A percentile compares a stretch with the other conserved stretches of the same genome.
Conservation (phyloP, 257 asterid species). For the Perilla frutescens region DNA sequence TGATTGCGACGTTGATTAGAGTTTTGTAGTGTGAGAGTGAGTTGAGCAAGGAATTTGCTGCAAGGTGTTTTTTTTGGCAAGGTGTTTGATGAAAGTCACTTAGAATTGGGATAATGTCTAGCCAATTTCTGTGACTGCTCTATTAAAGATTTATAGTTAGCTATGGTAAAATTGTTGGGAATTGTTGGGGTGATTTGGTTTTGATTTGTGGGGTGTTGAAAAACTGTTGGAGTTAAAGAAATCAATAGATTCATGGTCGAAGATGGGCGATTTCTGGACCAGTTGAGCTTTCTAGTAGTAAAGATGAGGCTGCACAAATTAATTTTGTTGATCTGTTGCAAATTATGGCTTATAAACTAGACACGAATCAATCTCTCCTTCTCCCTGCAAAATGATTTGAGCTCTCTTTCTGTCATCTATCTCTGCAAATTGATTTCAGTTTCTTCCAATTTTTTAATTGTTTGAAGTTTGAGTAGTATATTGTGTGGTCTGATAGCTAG, state of each 20-base stretch:
- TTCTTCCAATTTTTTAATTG: too few species aligned
- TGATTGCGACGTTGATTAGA: constrained; percentile 68
- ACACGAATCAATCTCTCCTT: constrained; percentile 67
- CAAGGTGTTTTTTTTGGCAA: too few species aligned
- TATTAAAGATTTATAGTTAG: constrained; percentile 65
- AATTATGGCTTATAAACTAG: constrained; percentile 72
- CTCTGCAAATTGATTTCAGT: too few species aligned
- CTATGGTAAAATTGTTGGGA: constrained; percentile 2
- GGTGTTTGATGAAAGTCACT: constrained; percentile 79
- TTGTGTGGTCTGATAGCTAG: too few species aligned
- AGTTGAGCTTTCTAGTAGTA: constrained; percentile 57
- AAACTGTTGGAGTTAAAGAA: constrained; percentile 78
- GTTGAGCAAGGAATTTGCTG: constrained; percentile 58
- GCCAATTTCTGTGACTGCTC: constrained; percentile 81
- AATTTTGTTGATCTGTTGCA: constrained; percentile 72
- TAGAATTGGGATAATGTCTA: constrained; percentile 91
- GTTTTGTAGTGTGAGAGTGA: constrained; percentile 71
- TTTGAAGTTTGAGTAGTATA: too few species aligned
- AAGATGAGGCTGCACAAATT: constrained; percentile 60
- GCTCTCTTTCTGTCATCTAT: too few species aligned
- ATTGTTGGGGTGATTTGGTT: constrained; percentile 49
- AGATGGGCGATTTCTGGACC: constrained; percentile 67
- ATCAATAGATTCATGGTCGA: constrained; percentile 88
- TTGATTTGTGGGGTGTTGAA: constrained; percentile 84
- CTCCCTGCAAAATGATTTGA: too few species aligned